Evolutionary conservation across 2,329 filamentous ascomycete species (phyloP).

Genomic region (Colletotrichum endophyticum): DNA sequence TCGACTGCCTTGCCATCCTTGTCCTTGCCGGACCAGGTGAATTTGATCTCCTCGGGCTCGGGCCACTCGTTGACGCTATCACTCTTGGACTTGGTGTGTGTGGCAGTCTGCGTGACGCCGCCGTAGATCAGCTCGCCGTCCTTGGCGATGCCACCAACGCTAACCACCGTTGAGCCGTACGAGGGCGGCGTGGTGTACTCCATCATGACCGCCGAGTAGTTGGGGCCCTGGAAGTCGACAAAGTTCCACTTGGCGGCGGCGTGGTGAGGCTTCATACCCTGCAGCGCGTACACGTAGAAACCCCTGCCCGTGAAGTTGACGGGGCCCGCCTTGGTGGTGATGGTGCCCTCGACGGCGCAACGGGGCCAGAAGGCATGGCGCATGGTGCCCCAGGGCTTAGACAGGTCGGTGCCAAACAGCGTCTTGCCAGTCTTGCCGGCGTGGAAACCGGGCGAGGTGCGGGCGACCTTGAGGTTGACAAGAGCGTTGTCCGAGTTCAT

Average conservation of each 20-base stretch:
- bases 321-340: slow-evolving; percentile 81
- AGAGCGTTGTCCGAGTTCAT: slow-evolving; percentile 80
- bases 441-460: slow-evolving; percentile 79
- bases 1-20: slow-evolving; percentile 77
- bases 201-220: slow-evolving; percentile 90
- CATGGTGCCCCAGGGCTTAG: slow-evolving; percentile 90
- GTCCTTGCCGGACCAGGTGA: slow-evolving; percentile 77
- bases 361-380: slow-evolving; percentile 94
- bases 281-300: slow-evolving; percentile 83
- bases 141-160: slow-evolving; percentile 81
- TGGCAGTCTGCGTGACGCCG: slow-evolving; percentile 67
- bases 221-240: slow-evolving; percentile 86
- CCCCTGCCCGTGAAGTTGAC: slow-evolving; percentile 83
- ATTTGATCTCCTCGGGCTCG: slow-evolving; percentile 78
- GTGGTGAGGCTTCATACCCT: slow-evolving; percentile 99
- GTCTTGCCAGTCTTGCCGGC: slow-evolving; percentile 84
- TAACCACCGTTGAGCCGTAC: slow-evolving; percentile 85
- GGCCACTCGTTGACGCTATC: slow-evolving; percentile 88
- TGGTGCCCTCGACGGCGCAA: slow-evolving; percentile 79
- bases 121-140: slow-evolving; percentile 82
- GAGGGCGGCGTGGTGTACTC: slow-evolving; percentile 93
- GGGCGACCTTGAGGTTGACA: slow-evolving; percentile 85
- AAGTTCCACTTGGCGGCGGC: slow-evolving; percentile 94
- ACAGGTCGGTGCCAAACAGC: slow-evolving; percentile 83
- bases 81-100: slow-evolving; percentile 71